Evolutionary conservation across 768 basidiomycete genomes (phyloP).

Genomic region (Termitomyces sp.): DNA sequence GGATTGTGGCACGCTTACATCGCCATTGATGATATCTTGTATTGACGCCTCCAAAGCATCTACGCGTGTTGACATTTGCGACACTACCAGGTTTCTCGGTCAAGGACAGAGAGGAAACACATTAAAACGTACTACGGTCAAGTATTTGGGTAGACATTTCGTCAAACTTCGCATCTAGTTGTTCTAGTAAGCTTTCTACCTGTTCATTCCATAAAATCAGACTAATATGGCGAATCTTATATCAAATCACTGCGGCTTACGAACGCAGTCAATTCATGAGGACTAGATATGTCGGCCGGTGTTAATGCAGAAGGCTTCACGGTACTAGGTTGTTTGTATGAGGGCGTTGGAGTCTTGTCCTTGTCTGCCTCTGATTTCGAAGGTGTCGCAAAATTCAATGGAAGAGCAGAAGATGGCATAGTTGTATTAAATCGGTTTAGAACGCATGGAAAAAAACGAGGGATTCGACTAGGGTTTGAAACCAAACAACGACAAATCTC

Average conservation of each 20-base stretch:
- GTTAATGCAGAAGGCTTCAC: constrained; percentile 39
- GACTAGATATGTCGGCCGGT: constrained; percentile 77
- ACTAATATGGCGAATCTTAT: neutral
- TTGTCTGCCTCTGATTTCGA: constrained; percentile 44
- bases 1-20: constrained; percentile 61
- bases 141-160: constrained; percentile 91
- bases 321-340: constrained; percentile 35
- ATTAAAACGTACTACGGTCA: constrained; percentile 60
- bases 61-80: constrained; percentile 88
- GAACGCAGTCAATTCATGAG: constrained; percentile 92
- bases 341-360: constrained; percentile 52
- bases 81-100: constrained; percentile 53
- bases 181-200: constrained; percentile 87
- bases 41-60: constrained; percentile 88
- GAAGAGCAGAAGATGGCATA: constrained; percentile 57
- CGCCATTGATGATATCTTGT: constrained; percentile 87
- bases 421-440: neutral
- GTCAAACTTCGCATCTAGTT: constrained; percentile 88
- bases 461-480: neutral
- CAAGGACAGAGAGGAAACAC: constrained; percentile 10
- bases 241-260: constrained; percentile 44
- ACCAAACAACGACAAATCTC: constrained; percentile 6
- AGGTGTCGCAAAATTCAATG: constrained; percentile 65
- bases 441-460: neutral
- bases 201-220: constrained; percentile 25